Evolutionary conservation across 108 stramenopile genomes (phyloP), one percentile per base, ranked within the genome.

Genomic region (Cyclotella sp.): DNA sequence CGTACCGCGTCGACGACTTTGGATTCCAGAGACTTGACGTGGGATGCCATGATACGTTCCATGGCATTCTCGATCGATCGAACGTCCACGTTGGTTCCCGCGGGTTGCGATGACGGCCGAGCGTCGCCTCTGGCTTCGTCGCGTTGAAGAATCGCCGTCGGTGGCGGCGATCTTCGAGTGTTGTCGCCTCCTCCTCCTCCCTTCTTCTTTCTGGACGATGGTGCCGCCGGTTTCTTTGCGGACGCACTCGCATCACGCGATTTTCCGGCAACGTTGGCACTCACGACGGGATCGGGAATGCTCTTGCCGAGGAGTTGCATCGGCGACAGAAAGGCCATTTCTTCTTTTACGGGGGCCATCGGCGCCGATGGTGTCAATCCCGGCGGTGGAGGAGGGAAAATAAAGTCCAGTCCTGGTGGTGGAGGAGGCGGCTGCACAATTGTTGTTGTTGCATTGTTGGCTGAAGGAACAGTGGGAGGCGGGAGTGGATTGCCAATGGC

Each of bases 21-120:
- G 10, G 49, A 43, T 68, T 85, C 83, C 10, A 84, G 70, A 24
- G 73, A 58, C 42, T 79, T 80, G 63, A 87, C 71, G 40, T 85
- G 78, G 21, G 69, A 18, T 30, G 72, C 46, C 16, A 71, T 21
- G 15, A 61, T 34, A 43, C 63, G 57, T 34, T 70, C 68, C 12
- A 77, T 3, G n/a, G 62, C 19, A 52, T 55, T 27, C 24, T 74
- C 73, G n/a, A 65, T 57, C n/a, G 51, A 43, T 18, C 45, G 21
- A 22, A 63, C 7, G 30, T 77, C 76, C 16, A 77, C 45, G n/a
- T 45, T 64, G 19, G 68, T 62, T 26, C 4, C 60, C 8, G 57
- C 21, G 3, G 69, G 39, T 13, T 49, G 47, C 39, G 75, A 54
- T 40, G 41, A 16, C 12, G 27, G 40, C n/a, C 24, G n/a, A 18